These are phyloP conservation scores for Basidiobolus meristosporus DNA, from an alignment of 371 early-diverging fungal species.

Conservation along the genomic window DNA sequence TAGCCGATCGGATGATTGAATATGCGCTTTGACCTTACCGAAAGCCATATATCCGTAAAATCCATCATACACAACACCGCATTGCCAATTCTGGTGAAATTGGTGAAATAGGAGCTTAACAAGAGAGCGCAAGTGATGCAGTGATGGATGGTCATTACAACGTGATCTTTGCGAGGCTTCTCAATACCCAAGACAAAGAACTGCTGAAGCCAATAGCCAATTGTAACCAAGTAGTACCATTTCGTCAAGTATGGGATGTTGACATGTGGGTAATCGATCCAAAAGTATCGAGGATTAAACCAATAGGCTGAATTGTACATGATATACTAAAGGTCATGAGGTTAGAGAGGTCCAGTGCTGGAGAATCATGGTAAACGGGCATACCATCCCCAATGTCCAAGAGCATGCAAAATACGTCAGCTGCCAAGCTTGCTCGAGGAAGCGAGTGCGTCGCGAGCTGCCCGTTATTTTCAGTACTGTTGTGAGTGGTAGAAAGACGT, in stretches of 20 bases:
- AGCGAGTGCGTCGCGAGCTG: slow-evolving; percentile 28
- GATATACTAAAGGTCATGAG: slow-evolving; percentile 2
- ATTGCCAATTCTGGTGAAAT: slow-evolving; percentile 65
- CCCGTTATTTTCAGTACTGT: slow-evolving; percentile 20
- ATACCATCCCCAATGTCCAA: slow-evolving; percentile 1
- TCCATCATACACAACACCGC: slow-evolving; percentile 66
- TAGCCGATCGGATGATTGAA: no score
- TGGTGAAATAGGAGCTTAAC: slow-evolving; percentile 39
- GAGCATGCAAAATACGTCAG: slow-evolving; percentile 22
- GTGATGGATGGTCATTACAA: slow-evolving; percentile 65
- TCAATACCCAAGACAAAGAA: slow-evolving; percentile 50
- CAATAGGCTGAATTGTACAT: neutral
- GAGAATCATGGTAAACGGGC: neutral
- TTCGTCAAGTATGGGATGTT: slow-evolving; percentile 11
- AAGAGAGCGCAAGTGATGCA: slow-evolving; percentile 50
- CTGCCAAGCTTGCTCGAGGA: slow-evolving; percentile 39
- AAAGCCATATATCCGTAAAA: slow-evolving; percentile 56
- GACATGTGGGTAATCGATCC: slow-evolving; percentile 2
- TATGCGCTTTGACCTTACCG: no score
- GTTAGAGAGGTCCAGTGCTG: no score
- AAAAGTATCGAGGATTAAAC: neutral
- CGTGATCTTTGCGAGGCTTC: slow-evolving; percentile 57
- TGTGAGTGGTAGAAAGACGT: slow-evolving; percentile 29
- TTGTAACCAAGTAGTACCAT: slow-evolving; percentile 55
- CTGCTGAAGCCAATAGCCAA: slow-evolving; percentile 65